Conservation (phyloP, 441 rosid species). For the Populus tomentosa region DNA sequence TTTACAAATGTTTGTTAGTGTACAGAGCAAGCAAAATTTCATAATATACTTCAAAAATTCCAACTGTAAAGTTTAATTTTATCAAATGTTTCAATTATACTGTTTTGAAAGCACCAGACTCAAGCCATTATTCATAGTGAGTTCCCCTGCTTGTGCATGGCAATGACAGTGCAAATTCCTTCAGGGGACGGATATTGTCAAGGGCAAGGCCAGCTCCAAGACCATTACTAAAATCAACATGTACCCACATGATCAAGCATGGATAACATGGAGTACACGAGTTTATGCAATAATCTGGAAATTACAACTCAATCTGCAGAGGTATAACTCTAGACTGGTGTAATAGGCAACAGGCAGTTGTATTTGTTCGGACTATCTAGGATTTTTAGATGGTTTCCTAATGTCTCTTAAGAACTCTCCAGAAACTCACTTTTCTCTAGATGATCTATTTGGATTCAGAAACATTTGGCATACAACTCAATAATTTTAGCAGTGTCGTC, state of each 20-base stretch:
- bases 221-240: neutral
- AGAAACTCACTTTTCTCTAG: neutral
- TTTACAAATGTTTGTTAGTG: neutral
- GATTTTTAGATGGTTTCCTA: neutral
- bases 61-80: neutral
- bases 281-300: neutral
- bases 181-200: neutral
- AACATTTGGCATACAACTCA: neutral
- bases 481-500: neutral
- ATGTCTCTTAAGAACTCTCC: neutral
- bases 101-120: neutral
- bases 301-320: neutral
- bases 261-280: no score
- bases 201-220: neutral
- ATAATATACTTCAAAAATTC: neutral
- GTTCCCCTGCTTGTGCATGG: neutral
- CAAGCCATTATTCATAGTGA: neutral
- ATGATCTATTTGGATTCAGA: neutral
- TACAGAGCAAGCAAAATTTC: neutral
- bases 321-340: neutral
- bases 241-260: neutral
- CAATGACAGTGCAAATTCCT: neutral
- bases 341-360: neutral
- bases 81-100: conserved; percentile 1
- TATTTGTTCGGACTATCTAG: neutral